Conservation (phyloP, 108 stramenopile genomes). For the Fistulifera pelliculosa region DNA sequence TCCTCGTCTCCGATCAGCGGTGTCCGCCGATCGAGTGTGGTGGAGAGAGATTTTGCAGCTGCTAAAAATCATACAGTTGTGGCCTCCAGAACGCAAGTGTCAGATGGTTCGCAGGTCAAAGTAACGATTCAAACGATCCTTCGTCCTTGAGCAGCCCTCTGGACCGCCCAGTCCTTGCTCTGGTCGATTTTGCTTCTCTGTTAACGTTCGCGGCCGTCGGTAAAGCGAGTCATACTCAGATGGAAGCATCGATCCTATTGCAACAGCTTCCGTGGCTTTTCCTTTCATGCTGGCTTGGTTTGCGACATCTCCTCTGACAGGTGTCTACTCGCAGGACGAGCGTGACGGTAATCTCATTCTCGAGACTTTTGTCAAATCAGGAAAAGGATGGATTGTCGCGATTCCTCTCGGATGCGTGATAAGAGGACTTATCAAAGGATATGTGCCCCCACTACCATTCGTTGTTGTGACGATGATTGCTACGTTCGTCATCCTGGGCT, state of each 20-base stretch:
- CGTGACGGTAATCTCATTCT: slow-evolving; percentile 14
- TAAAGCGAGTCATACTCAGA: slow-evolving; percentile 45
- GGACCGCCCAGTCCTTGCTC: slow-evolving; percentile 45
- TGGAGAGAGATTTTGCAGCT: too few relatives aligned
- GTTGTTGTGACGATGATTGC: slow-evolving; percentile 57
- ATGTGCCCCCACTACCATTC: slow-evolving; percentile 52
- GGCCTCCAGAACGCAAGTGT: too few relatives aligned
- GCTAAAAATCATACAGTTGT: too few relatives aligned
- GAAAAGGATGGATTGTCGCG: slow-evolving; percentile 50
- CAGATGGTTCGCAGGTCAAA: too few relatives aligned
- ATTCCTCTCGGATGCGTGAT: slow-evolving; percentile 47
- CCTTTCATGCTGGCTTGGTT: slow-evolving; percentile 4
- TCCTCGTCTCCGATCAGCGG: too few relatives aligned
- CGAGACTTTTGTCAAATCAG: slow-evolving; percentile 19
- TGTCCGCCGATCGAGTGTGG: too few relatives aligned
- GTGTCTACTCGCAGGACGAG: slow-evolving; percentile 34
- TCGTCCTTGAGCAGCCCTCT: slow-evolving; percentile 14
- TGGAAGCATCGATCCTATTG: slow-evolving; percentile 29
- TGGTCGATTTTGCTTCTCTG: slow-evolving; percentile 29
- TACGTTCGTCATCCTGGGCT: slow-evolving; percentile 43
- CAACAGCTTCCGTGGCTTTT: slow-evolving; percentile 10
- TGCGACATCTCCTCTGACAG: slow-evolving; percentile 28
- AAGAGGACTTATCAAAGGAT: slow-evolving; percentile 52
- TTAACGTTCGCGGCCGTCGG: slow-evolving; percentile 47
- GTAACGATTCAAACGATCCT: too few relatives aligned